These are phyloP conservation scores for Gryganskiella cystojenkinii DNA, from an alignment of 192 early-diverging fungal species.

Conservation along the genomic window DNA sequence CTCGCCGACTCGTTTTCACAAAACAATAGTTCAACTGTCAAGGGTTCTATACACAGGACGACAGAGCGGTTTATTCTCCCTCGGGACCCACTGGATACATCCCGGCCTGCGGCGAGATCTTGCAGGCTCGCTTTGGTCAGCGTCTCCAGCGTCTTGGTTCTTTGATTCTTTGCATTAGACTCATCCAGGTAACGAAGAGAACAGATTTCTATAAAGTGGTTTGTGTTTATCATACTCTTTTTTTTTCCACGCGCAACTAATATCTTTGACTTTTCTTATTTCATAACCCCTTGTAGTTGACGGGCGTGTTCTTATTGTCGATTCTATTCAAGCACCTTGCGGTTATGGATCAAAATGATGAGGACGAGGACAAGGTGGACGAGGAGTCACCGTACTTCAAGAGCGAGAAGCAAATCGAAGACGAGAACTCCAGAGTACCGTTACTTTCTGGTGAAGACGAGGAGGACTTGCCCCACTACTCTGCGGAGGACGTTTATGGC, in stretches of 20 bases:
- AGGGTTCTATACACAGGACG: slow-evolving; percentile 17
- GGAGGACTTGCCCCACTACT: slow-evolving; percentile 24
- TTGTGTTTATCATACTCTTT: neutral
- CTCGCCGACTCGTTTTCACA: no score
- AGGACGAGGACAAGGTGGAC: slow-evolving; percentile 10
- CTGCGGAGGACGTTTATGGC: slow-evolving; percentile 9
- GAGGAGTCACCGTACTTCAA: slow-evolving; percentile 18
- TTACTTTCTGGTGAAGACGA: slow-evolving; percentile 16
- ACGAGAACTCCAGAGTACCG: slow-evolving; percentile 15
- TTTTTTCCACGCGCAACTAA: neutral
- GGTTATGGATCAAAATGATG: slow-evolving; percentile 1
- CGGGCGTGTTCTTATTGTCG: slow-evolving; percentile 23
- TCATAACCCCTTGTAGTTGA: slow-evolving; percentile 13
- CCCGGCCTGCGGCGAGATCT: slow-evolving; percentile 20
- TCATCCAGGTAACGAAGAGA: slow-evolving; percentile 19
- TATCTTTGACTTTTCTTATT: neutral
- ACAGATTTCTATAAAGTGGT: neutral
- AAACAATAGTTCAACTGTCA: slow-evolving; percentile 22
- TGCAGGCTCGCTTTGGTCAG: slow-evolving; percentile 20
- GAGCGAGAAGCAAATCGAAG: slow-evolving; percentile 26
- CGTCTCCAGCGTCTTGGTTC: slow-evolving; percentile 6
- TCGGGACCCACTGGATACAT: neutral
- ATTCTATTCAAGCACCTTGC: slow-evolving; percentile 35
- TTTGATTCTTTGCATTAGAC: slow-evolving; percentile 17
- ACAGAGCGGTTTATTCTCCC: slow-evolving; percentile 5